phyloP scores from a whole-genome alignment of 129 eudicot genomes.

The Artemisia argyi region DNA sequence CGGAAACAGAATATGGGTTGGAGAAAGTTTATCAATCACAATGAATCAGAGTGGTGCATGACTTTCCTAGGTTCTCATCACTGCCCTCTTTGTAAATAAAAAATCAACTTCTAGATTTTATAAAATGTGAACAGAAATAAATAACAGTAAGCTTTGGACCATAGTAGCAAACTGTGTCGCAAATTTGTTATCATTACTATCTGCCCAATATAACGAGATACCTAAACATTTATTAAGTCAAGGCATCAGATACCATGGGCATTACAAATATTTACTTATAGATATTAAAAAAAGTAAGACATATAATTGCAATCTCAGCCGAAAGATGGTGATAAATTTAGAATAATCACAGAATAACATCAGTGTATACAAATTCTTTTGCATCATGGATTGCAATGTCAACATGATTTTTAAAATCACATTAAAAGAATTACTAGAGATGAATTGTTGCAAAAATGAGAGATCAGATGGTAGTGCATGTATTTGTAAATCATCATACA shows the following conservation, averaged over 20 bases:
- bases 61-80: no score
- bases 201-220: slow-evolving; percentile 40
- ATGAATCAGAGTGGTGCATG: no score
- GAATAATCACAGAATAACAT: slow-evolving; percentile 46
- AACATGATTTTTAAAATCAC: background rate
- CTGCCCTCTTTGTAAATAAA: no score
- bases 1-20: no score
- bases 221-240: slow-evolving; percentile 28
- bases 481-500: no score
- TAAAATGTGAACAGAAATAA: no score
- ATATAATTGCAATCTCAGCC: slow-evolving; percentile 57
- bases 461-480: slow-evolving; percentile 74
- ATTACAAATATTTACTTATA: background rate
- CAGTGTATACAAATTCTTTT: slow-evolving; percentile 24
- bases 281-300: background rate
- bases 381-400: slow-evolving; percentile 59
- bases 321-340: slow-evolving; percentile 68
- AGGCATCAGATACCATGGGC: slow-evolving; percentile 71
- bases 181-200: no score
- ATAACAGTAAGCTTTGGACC: no score
- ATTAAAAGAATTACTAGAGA: background rate
- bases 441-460: slow-evolving; percentile 15
- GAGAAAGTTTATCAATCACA: no score
- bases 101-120: no score
- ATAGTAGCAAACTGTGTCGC: no score